phyloP scores from a whole-genome alignment of 1,284 basidiomycete genomes.

The Psilocybe mexicana region DNA sequence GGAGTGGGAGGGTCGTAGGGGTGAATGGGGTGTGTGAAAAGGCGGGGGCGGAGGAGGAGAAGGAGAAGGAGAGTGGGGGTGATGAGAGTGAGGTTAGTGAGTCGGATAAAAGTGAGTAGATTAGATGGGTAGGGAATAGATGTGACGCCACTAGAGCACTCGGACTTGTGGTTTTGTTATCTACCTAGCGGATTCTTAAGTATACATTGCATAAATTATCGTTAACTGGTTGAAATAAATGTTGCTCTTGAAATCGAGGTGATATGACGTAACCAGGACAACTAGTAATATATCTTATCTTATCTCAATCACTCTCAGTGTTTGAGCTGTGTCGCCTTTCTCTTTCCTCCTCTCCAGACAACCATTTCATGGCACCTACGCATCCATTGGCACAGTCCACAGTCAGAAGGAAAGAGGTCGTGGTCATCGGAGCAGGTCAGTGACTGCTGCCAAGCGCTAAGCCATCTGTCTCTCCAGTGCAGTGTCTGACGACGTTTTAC shows the following conservation, averaged over 20 bases:
- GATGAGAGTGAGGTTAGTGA: constrained; percentile 9
- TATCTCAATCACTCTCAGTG: no score
- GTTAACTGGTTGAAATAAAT: no score
- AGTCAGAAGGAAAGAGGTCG: constrained; percentile 23
- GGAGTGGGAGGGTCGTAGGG: not conserved
- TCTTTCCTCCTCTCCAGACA: no score
- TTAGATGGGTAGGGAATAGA: not conserved
- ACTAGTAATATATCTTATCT: no score
- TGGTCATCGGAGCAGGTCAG: constrained; percentile 36
- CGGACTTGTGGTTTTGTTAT: not conserved
- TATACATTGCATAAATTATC: no score
- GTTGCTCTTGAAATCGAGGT: no score
- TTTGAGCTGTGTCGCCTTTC: no score
- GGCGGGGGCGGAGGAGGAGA: not conserved
- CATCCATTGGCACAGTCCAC: not conserved
- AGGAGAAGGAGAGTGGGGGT: not conserved
- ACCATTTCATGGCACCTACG: not conserved
- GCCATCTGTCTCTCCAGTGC: not conserved
- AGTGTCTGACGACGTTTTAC: not conserved
- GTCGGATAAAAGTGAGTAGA: constrained; percentile 26
- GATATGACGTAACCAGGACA: no score
- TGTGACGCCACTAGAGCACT: not conserved
- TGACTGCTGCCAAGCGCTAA: not conserved
- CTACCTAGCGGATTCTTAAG: not conserved
- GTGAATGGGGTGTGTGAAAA: constrained; percentile 3